Percentiles rank a stretch among this genome's conserved stretches.
These are phyloP conservation scores for Protomyces macrosporus DNA, from an alignment of 1,139 yeast species.

Conservation along the genomic window DNA sequence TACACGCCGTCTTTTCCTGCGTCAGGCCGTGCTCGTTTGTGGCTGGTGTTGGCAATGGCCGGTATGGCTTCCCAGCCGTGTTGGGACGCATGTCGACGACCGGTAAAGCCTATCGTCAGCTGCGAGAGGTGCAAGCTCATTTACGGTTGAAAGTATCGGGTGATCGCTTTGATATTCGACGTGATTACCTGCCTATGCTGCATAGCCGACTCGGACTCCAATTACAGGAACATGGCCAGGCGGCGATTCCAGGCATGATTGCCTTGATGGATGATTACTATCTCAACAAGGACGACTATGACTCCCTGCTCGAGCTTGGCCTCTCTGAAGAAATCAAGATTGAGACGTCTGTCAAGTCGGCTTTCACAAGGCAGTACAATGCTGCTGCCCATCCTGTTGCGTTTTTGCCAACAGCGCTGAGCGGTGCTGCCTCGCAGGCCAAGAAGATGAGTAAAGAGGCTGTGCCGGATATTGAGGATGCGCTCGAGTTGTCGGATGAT, in stretches of 20 bases:
- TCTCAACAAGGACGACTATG: slow-evolving; percentile 89
- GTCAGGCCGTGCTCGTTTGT: slow-evolving; percentile 73
- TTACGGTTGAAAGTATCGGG: slow-evolving; percentile 75
- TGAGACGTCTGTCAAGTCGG: slow-evolving; percentile 69
- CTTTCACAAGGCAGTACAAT: slow-evolving; percentile 80
- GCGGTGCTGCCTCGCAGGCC: slow-evolving; percentile 42
- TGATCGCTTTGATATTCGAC: slow-evolving; percentile 65
- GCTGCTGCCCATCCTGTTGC: slow-evolving; percentile 74
- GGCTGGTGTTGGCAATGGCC: slow-evolving; percentile 51
- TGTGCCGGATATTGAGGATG: slow-evolving; percentile 58
- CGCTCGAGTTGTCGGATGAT: slow-evolving; percentile 44
- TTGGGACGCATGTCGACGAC: slow-evolving; percentile 86
- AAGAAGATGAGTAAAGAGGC: slow-evolving; percentile 36
- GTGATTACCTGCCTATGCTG: slow-evolving; percentile 69
- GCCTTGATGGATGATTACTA: slow-evolving; percentile 73
- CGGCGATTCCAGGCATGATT: slow-evolving; percentile 62
- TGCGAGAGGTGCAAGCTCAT: slow-evolving; percentile 87
- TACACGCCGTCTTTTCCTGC: slow-evolving; percentile 83
- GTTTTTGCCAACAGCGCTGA: slow-evolving; percentile 61
- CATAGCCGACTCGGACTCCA: slow-evolving; percentile 55
- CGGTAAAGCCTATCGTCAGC: slow-evolving; percentile 66
- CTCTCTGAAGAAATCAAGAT: slow-evolving; percentile 56
- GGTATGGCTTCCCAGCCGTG: slow-evolving; percentile 67
- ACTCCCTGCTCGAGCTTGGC: slow-evolving; percentile 70
- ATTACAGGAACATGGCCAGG: slow-evolving; percentile 49